A percentile compares a stretch with the other conserved stretches of the same genome.
Evolutionary conservation across 306 rosid genomes (phyloP).

Genomic region (Sindora glabra): DNA sequence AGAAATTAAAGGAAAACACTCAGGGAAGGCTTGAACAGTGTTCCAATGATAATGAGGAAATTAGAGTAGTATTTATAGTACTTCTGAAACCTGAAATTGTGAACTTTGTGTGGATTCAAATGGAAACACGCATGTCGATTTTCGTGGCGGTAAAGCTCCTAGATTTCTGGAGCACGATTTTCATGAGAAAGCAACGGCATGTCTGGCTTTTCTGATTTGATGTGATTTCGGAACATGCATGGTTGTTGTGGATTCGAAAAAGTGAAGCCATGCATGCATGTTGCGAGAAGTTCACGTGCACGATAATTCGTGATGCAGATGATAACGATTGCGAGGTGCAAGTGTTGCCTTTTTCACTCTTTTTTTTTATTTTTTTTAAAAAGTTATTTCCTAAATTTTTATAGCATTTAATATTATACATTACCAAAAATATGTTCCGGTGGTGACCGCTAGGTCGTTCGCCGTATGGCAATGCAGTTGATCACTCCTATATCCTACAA

Average conservation of each 20-base stretch:
- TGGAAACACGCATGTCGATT: constrained; percentile 36
- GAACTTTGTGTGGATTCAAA: constrained; percentile 43
- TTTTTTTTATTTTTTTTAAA: neutral
- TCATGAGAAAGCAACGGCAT: constrained; percentile 25
- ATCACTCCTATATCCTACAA: too few species aligned
- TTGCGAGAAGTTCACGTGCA: constrained; percentile 6
- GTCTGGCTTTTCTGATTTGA: constrained; percentile 25
- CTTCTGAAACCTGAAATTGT: neutral
- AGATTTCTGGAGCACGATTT: constrained; percentile 35
- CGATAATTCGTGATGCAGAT: constrained; percentile 17
- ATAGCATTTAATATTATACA: too few species aligned
- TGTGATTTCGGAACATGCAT: constrained; percentile 21
- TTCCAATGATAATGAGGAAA: neutral
- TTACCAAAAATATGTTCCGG: too few species aligned
- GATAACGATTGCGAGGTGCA: neutral
- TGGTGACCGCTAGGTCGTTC: too few species aligned
- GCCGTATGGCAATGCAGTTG: too few species aligned
- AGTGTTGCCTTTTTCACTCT: neutral
- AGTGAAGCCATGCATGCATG: constrained; percentile 11
- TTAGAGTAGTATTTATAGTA: too few species aligned
- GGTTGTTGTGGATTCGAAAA: constrained; percentile 12
- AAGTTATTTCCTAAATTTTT: too few species aligned
- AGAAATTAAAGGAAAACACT: too few species aligned
- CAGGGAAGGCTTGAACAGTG: neutral
- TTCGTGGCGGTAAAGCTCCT: constrained; percentile 41